Evolutionary conservation across 306 rosid genomes (phyloP).

Genomic region (Pyrus betulifolia): DNA sequence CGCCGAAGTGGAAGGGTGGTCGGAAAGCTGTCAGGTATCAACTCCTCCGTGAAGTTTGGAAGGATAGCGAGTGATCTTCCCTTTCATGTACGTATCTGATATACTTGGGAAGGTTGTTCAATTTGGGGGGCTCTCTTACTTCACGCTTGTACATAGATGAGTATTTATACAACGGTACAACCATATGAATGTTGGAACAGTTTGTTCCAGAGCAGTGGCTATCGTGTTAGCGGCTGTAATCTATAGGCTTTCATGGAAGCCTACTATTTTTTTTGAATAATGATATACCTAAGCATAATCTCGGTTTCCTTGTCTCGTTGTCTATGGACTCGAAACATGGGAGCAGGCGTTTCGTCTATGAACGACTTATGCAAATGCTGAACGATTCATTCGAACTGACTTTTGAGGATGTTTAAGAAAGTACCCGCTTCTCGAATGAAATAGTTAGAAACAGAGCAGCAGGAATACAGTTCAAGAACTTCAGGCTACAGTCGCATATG

Average conservation of each 20-base stretch:
- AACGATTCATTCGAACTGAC: neutral
- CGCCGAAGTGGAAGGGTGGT: conserved; percentile 27
- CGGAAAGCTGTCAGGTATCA: conserved; percentile 51
- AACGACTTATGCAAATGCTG: neutral
- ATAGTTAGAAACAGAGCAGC: neutral
- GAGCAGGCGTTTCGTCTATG: neutral
- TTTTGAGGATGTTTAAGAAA: neutral
- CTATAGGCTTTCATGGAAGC: neutral
- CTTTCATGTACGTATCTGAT: neutral
- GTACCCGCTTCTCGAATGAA: neutral
- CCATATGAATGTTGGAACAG: neutral
- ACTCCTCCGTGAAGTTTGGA: conserved; percentile 73
- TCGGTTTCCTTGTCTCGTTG: neutral
- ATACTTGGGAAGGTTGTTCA: neutral
- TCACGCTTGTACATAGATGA: conserved; percentile 1
- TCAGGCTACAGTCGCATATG: neutral
- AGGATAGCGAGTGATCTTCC: conserved; percentile 29
- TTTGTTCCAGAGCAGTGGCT: conserved; percentile 1
- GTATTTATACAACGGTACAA: neutral
- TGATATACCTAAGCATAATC: neutral
- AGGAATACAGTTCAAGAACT: neutral
- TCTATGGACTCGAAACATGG: neutral
- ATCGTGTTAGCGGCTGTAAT: neutral
- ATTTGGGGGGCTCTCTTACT: neutral
- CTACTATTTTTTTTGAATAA: neutral